Percentiles rank a stretch among this genome's conserved stretches.
Conservation (phyloP, 176 grass and related monocot species). For the Hsuehochloa calcarea region DNA sequence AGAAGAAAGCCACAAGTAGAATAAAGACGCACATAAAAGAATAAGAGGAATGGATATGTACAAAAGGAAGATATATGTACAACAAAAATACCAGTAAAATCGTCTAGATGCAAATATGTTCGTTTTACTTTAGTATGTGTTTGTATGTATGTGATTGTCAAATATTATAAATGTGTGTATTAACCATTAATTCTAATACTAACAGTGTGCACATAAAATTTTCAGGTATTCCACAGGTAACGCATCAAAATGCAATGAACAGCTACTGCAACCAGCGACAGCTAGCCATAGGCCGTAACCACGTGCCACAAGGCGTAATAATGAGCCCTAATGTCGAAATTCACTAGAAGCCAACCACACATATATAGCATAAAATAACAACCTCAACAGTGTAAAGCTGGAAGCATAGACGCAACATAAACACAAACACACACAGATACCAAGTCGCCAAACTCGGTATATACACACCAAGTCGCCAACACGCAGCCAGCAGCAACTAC, state of each 20-base stretch:
- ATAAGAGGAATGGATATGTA: not conserved
- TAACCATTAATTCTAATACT: no score
- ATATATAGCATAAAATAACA: conserved; percentile 28
- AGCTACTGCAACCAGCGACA: not conserved
- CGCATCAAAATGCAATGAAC: not conserved
- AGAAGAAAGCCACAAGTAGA: not conserved
- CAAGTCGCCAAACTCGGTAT: not conserved
- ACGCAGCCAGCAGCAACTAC: not conserved
- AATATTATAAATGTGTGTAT: no score
- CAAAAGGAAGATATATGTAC: no score
- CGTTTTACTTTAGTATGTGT: no score
- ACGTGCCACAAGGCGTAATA: not conserved
- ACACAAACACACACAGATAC: not conserved
- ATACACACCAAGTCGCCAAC: conserved; percentile 8
- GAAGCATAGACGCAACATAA: not conserved
- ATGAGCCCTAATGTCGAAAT: not conserved
- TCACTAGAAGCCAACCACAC: not conserved
- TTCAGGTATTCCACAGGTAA: no score
- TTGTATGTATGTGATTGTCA: no score
- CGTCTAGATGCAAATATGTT: not conserved
- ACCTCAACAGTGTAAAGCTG: not conserved
- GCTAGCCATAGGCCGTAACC: not conserved
- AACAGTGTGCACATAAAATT: no score
- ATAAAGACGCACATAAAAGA: not conserved
- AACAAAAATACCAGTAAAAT: not conserved